Evolutionary conservation across 495 filamentous ascomycete genomes (phyloP).

Genomic region (Hypoxylon fragiforme): DNA sequence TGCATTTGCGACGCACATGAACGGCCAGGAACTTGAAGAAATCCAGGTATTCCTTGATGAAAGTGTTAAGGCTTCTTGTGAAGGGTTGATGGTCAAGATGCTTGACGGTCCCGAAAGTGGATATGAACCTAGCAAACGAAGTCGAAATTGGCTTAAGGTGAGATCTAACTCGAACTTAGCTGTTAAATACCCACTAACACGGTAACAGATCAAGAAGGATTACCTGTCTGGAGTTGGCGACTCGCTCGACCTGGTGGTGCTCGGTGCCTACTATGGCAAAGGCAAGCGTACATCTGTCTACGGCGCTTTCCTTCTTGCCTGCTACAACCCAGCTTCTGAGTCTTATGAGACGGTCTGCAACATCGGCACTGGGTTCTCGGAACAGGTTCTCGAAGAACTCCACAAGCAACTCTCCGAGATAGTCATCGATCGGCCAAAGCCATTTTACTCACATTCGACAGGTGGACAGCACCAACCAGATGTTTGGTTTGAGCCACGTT

Average conservation of each 20-base stretch:
- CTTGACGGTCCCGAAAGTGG: constrained; percentile 85
- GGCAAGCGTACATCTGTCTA: constrained; percentile 95
- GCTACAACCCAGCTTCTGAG: constrained; percentile 79
- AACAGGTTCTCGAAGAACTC: constrained; percentile 80
- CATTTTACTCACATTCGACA: constrained; percentile 85
- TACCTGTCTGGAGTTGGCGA: constrained; percentile 92
- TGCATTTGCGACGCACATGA: constrained; percentile 80
- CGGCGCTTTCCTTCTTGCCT: constrained; percentile 91
- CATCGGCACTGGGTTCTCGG: constrained; percentile 95
- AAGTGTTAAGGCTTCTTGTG: constrained; percentile 89
- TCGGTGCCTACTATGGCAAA: constrained; percentile 91
- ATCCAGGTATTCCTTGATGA: constrained; percentile 92
- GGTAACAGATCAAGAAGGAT: constrained; percentile 84
- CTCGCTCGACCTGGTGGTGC: constrained; percentile 92
- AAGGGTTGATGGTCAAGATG: constrained; percentile 99
- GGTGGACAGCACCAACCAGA: constrained; percentile 92
- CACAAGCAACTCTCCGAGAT: constrained; percentile 69
- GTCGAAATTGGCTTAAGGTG: constrained; percentile 97
- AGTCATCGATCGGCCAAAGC: constrained; percentile 86
- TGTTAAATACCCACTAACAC: constrained; percentile 24
- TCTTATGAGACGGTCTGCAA: constrained; percentile 95
- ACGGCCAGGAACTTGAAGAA: constrained; percentile 88
- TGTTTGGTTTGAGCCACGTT: constrained; percentile 94
- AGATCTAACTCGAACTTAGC: constrained; percentile 9
- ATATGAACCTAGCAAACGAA: constrained; percentile 93